Conservation (phyloP, 768 basidiomycete genomes). For the Trichaptum fuscoviolaceum region DNA sequence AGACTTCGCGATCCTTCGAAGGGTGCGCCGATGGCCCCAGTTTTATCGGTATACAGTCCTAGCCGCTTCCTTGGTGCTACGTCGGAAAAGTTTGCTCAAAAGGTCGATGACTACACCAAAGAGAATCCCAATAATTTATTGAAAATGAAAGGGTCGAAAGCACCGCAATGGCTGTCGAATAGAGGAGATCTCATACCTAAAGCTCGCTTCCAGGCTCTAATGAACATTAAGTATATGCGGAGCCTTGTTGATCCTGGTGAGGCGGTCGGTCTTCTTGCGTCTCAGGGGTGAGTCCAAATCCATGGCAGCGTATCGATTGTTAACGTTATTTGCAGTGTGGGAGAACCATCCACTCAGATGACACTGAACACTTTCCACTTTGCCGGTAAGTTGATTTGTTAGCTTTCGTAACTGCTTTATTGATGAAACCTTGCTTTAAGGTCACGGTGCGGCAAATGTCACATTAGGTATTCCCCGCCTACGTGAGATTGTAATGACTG, state of each 20-base stretch:
- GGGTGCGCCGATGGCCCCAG: slow-evolving; percentile 63
- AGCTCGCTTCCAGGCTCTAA: slow-evolving; percentile 70
- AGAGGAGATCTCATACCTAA: slow-evolving; percentile 42
- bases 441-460: slow-evolving; percentile 98
- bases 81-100: slow-evolving; percentile 85
- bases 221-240: slow-evolving; percentile 90
- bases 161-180: slow-evolving; percentile 15
- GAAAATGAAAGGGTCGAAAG: slow-evolving; percentile 28
- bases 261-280: slow-evolving; percentile 94
- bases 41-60: slow-evolving; percentile 72
- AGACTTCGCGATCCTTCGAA: slow-evolving; percentile 47
- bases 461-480: slow-evolving; percentile 98
- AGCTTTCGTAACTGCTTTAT: slow-evolving; percentile 7
- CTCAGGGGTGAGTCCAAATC: slow-evolving; percentile 73
- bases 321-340: slow-evolving; percentile 53
- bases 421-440: slow-evolving; percentile 31
- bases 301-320: neutral
- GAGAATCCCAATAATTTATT: slow-evolving; percentile 59
- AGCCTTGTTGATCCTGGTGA: slow-evolving; percentile 96
- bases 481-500: slow-evolving; percentile 99
- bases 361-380: slow-evolving; percentile 99
- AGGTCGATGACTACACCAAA: slow-evolving; percentile 73
- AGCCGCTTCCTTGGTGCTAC: slow-evolving; percentile 80
- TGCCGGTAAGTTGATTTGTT: slow-evolving; percentile 55
- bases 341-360: slow-evolving; percentile 99